Base-by-base conservation (phyloP, 306 rosid genomes). In the Vigna mungo region DNA sequence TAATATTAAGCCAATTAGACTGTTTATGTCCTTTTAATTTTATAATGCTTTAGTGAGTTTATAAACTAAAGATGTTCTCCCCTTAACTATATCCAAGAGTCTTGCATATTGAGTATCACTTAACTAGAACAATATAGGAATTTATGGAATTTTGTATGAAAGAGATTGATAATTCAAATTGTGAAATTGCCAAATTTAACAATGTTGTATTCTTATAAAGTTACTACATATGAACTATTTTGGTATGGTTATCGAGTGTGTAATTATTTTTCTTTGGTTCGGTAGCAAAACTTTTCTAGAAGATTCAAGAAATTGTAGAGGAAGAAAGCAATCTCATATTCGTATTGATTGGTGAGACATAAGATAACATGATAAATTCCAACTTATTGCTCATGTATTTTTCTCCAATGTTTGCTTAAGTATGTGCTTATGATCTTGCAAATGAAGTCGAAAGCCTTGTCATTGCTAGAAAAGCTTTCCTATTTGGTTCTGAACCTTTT, bases 391-490 rank as follows among this genome's bases (percentile, higher is more conserved):
- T 61, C 52, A n/a, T 84, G 64, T 72, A 36, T 77, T 81, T 15
- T 70, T 76, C 72, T 71, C 64, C 36, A 71, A 67, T 14, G 48
- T 44, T 60, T 76, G 65, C 85, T 74, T 80, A 64, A 60, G 53
- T 55, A 55, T 81, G 20, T 68, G 74, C 56, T 52, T 86, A 67
- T 80, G 44, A 80, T 85, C 74, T 60, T 82, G 81, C 88, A 96
- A 96, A 96, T 83, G 99, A 96, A 91, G 99, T 96, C 6, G 99
- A 92, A 86, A 92, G 97, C 80, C 96, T 91, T 39, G 99, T 97
- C 71, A 92, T 98, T 74, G 99, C 97, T 62, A 85, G 98, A 84
- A 96, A 96, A 87, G 93, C 97, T 43, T 96, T 98, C 78, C 76
- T 96, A 78, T 96, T 97, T 64, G 99, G 97, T 79, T 92, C 98